Percentiles rank a stretch among this genome's conserved stretches.
phyloP scores from a whole-genome alignment of 495 filamentous ascomycete genomes.

The Hypomontagnella submonticulosa region DNA sequence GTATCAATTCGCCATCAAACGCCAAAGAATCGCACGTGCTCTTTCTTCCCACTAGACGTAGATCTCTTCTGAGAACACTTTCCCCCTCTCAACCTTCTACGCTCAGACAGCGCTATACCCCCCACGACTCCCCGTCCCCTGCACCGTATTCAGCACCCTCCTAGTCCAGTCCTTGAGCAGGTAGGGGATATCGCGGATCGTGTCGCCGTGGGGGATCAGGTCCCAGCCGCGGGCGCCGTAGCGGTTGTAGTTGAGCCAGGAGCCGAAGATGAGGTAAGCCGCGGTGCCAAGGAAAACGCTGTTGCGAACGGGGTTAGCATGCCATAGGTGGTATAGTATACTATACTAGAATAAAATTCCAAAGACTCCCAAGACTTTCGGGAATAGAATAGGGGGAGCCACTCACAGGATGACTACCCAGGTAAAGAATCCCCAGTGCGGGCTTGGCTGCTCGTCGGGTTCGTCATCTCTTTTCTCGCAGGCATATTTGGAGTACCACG shows the following conservation, averaged over 20 bases:
- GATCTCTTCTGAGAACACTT: background rate
- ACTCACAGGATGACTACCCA: slow-evolving; percentile 96
- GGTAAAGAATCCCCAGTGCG: slow-evolving; percentile 93
- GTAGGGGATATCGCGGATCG: slow-evolving; percentile 91
- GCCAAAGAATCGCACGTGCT: slow-evolving; percentile 16
- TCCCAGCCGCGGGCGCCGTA: slow-evolving; percentile 97
- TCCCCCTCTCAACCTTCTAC: background rate
- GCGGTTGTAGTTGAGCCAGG: slow-evolving; percentile 98
- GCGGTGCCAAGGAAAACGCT: slow-evolving; percentile 87
- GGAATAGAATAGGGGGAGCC: background rate
- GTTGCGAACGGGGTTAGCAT: slow-evolving; percentile 22
- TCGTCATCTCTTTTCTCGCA: slow-evolving; percentile 72
- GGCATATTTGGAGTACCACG: slow-evolving; percentile 87
- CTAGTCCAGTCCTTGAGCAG: slow-evolving; percentile 88
- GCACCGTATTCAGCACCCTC: slow-evolving; percentile 81
- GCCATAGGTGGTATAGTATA: background rate
- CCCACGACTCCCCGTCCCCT: slow-evolving; percentile 81
- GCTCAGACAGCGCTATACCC: slow-evolving; percentile 92
- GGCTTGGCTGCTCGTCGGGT: slow-evolving; percentile 43
- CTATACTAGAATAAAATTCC: background rate
- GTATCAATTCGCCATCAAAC: slow-evolving; percentile 23
- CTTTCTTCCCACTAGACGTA: background rate
- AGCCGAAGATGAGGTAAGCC: slow-evolving; percentile 95
- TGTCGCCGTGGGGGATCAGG: slow-evolving; percentile 90
- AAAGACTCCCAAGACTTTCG: background rate